These are phyloP conservation scores for Botryotinia globosa DNA, from an alignment of 2,329 filamentous ascomycete species.

Conservation along the genomic window DNA sequence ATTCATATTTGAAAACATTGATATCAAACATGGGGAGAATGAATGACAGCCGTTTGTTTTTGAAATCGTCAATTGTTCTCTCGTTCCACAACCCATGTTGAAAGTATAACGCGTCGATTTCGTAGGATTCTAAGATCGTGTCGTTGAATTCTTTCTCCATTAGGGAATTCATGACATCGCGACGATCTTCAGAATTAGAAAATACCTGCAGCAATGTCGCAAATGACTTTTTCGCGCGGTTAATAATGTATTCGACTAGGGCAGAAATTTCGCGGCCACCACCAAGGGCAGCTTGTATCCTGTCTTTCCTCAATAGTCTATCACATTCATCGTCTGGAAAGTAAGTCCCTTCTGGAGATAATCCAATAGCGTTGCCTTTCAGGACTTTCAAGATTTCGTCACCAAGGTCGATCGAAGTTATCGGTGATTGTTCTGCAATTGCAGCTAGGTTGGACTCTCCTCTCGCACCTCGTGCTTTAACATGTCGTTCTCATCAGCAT, in stretches of 20 bases:
- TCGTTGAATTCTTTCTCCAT: background rate
- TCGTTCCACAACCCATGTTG: background rate
- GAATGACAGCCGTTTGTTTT: background rate
- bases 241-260: background rate
- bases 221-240: constrained; percentile 1
- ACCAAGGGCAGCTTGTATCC: background rate
- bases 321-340: constrained; percentile 3
- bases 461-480: background rate
- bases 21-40: background rate
- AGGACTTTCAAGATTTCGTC: background rate
- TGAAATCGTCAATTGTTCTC: background rate
- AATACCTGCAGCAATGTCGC: background rate
- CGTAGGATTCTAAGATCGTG: background rate
- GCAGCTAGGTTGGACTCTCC: background rate
- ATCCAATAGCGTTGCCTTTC: background rate
- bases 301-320: background rate
- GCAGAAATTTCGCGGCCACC: background rate
- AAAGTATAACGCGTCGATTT: background rate
- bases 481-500: background rate
- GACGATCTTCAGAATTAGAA: background rate
- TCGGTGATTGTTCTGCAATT: background rate
- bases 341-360: background rate
- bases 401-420: background rate
- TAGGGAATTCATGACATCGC: background rate
- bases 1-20: background rate